phyloP scores from a whole-genome alignment of 1,284 basidiomycete species.

The Pseudozyma flocculosa region DNA sequence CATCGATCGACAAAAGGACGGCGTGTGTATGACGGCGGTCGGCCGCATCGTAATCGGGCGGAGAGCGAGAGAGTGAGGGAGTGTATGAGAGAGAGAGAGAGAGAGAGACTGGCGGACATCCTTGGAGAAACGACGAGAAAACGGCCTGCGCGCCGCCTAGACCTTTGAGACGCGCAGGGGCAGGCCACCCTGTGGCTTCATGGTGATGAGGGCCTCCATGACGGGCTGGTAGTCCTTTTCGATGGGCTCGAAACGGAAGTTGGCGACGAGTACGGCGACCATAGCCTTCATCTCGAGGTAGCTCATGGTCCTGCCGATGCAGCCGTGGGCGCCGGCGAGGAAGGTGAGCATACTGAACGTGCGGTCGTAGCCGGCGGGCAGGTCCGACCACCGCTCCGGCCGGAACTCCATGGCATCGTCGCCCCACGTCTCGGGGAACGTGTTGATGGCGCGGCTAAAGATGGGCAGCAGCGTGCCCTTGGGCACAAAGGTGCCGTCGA shows the following conservation, averaged over 20 bases:
- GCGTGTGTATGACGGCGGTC: no score
- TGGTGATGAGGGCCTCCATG: slow-evolving; percentile 41
- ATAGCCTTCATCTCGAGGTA: slow-evolving; percentile 44
- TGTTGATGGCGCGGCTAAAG: slow-evolving; percentile 39
- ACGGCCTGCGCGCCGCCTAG: background rate
- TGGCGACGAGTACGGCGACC: slow-evolving; percentile 35
- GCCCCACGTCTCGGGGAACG: slow-evolving; percentile 38
- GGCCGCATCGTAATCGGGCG: no score
- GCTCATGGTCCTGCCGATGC: slow-evolving; percentile 46
- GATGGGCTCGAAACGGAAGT: slow-evolving; percentile 37
- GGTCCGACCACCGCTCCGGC: slow-evolving; percentile 42
- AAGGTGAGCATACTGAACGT: slow-evolving; percentile 43
- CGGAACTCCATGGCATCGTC: slow-evolving; percentile 38
- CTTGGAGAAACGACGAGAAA: no score
- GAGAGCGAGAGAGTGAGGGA: no score
- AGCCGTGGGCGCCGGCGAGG: slow-evolving; percentile 44
- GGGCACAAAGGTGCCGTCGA: slow-evolving; percentile 43
- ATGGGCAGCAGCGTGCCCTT: slow-evolving; percentile 35
- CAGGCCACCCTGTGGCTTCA: slow-evolving; percentile 43
- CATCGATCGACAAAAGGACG: no score
- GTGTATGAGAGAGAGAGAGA: no score
- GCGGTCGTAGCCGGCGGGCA: slow-evolving; percentile 42
- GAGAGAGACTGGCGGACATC: no score
- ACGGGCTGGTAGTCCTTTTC: slow-evolving; percentile 18
- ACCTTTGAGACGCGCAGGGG: slow-evolving; percentile 21